A percentile compares a stretch with the other conserved stretches of the same genome.
Conservation (phyloP, 2,329 filamentous ascomycete genomes). For the Fusarium chaquense region DNA sequence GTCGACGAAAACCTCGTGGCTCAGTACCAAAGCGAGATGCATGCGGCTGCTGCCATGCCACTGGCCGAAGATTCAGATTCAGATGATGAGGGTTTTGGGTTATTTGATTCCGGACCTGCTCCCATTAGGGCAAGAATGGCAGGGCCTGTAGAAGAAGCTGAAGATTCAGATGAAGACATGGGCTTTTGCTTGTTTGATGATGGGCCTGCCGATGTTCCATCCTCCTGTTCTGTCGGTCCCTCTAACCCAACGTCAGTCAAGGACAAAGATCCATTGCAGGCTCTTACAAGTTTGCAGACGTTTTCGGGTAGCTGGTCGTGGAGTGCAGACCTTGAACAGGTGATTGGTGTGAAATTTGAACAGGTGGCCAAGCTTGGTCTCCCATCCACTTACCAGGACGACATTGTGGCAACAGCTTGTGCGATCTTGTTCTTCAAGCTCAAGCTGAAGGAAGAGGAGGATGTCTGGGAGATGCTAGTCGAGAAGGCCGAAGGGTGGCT, state of each 20-base stretch:
- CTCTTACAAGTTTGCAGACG: slow-evolving; percentile 65
- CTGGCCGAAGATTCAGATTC: background rate
- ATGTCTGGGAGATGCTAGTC: slow-evolving; percentile 73
- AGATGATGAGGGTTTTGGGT: background rate
- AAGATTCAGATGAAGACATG: slow-evolving; percentile 3
- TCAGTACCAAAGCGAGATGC: slow-evolving; percentile 14
- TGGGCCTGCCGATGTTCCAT: background rate
- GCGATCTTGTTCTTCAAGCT: slow-evolving; percentile 57
- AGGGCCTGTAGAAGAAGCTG: background rate
- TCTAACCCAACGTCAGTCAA: background rate
- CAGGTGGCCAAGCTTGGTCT: slow-evolving; percentile 17
- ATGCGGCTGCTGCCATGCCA: slow-evolving; percentile 2
- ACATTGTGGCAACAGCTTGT: slow-evolving; percentile 49
- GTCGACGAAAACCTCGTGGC: background rate
- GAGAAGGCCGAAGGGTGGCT: slow-evolving; percentile 70
- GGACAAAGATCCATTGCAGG: slow-evolving; percentile 33
- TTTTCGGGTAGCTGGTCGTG: slow-evolving; percentile 52
- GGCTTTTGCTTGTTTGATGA: background rate
- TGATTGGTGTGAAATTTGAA: slow-evolving; percentile 43
- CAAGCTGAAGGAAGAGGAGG: slow-evolving; percentile 59
- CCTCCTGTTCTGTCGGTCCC: background rate
- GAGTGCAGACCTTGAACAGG: slow-evolving; percentile 44
- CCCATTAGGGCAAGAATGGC: background rate
- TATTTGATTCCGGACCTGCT: background rate
- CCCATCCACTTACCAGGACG: background rate